These are phyloP conservation scores for Amanita inopinata DNA, from an alignment of 768 basidiomycete species.

Conservation along the genomic window DNA sequence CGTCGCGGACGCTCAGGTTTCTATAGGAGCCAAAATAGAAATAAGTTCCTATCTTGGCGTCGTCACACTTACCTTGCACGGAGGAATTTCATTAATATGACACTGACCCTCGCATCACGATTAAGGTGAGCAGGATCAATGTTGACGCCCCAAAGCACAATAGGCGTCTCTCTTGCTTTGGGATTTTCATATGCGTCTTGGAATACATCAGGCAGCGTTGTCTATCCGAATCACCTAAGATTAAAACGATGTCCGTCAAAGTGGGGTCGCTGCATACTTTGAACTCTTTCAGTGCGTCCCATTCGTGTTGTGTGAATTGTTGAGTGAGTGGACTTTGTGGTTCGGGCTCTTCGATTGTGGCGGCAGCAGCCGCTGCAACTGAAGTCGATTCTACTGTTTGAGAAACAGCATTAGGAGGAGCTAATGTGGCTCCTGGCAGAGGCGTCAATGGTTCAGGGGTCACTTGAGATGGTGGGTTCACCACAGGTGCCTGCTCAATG, in stretches of 20 bases:
- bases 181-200: slow-evolving; percentile 51
- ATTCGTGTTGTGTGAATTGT: slow-evolving; percentile 64
- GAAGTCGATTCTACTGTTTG: slow-evolving; percentile 10
- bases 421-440: slow-evolving; percentile 3
- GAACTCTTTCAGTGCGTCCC: slow-evolving; percentile 59
- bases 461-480: too few relatives aligned
- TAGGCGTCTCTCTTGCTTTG: slow-evolving; percentile 38
- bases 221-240: slow-evolving; percentile 16
- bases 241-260: not conserved
- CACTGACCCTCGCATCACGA: slow-evolving; percentile 57
- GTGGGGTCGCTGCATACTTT: slow-evolving; percentile 32
- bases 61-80: slow-evolving; percentile 50
- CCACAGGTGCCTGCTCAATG: too few relatives aligned
- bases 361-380: slow-evolving; percentile 7
- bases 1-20: slow-evolving; percentile 42
- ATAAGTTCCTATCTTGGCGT: not conserved
- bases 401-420: slow-evolving; percentile 9
- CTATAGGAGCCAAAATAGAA: slow-evolving; percentile 19
- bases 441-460: not conserved
- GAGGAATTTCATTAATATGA: slow-evolving; percentile 75
- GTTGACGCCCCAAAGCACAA: slow-evolving; percentile 62
- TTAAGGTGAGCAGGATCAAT: slow-evolving; percentile 48
- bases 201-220: slow-evolving; percentile 42
- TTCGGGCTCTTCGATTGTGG: slow-evolving; percentile 27
- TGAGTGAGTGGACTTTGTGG: slow-evolving; percentile 62